Conservation (phyloP, 139 green algal species). For the Chlorella sp. region DNA sequence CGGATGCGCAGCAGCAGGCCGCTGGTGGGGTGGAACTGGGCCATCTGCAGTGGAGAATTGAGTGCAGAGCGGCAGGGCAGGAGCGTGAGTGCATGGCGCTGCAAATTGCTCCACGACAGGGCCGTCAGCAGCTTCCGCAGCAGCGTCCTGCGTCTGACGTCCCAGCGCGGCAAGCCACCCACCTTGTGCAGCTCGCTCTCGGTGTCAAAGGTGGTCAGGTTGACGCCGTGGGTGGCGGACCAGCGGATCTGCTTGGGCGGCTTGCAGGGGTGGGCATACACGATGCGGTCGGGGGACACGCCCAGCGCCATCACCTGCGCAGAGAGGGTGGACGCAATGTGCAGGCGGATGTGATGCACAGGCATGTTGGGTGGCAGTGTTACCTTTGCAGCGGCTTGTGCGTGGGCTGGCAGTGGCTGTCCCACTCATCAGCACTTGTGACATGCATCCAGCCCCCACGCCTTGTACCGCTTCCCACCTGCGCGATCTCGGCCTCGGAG, state of each 20-base stretch:
- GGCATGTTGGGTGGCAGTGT: too few species aligned
- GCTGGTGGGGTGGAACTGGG: conserved; percentile 68
- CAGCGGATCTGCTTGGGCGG: conserved; percentile 80
- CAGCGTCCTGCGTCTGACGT: too few species aligned
- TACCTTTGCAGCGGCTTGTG: too few species aligned
- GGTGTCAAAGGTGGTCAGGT: conserved; percentile 95
- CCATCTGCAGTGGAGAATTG: conserved; percentile 53
- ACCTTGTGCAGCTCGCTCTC: conserved; percentile 39
- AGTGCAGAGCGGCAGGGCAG: background rate
- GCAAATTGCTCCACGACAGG: too few species aligned
- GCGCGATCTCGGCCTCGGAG: conserved; percentile 80
- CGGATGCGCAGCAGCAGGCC: conserved; percentile 91
- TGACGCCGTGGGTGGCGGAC: conserved; percentile 57
- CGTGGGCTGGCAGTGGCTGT: too few species aligned
- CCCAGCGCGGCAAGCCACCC: background rate
- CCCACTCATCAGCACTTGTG: too few species aligned
- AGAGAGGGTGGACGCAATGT: too few species aligned
- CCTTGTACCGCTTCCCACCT: too few species aligned
- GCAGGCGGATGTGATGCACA: too few species aligned
- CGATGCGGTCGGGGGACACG: conserved; percentile 79
- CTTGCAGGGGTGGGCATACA: conserved; percentile 98
- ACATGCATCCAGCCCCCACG: too few species aligned
- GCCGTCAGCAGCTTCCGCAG: too few species aligned
- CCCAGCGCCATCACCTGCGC: conserved; percentile 84
- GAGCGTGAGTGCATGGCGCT: too few species aligned